A percentile compares a stretch with the other conserved stretches of the same genome.
Conservation (phyloP, 176 grass and related monocot species). For the Cenchrus purpureus region DNA sequence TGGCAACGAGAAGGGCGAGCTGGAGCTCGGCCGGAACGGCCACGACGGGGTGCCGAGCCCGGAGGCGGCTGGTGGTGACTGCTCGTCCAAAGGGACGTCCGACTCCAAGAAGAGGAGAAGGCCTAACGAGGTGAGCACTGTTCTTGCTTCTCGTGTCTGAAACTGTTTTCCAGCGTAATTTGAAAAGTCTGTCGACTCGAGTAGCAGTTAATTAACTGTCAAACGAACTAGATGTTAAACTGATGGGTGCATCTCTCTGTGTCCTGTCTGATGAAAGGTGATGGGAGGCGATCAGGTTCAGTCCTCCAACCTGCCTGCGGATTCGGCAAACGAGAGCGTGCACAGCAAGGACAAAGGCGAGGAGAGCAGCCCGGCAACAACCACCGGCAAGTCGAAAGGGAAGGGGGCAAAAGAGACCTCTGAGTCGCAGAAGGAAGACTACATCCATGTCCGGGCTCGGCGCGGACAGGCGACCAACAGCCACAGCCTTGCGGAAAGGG, state of each 20-base stretch:
- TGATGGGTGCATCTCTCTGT: neutral
- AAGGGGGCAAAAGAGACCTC: slow-evolving; percentile 63
- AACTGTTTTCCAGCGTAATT: slow-evolving; percentile 5
- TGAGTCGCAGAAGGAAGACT: slow-evolving; percentile 64
- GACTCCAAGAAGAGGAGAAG: slow-evolving; percentile 76
- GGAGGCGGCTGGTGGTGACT: slow-evolving; percentile 56
- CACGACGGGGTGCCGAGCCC: slow-evolving; percentile 51
- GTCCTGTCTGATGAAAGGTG: slow-evolving; percentile 39
- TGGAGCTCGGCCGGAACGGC: slow-evolving; percentile 48
- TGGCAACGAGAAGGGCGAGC: slow-evolving; percentile 49
- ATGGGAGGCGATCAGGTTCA: slow-evolving; percentile 62
- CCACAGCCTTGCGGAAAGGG: slow-evolving; percentile 93
- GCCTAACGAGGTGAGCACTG: slow-evolving; percentile 56
- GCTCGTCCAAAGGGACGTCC: slow-evolving; percentile 68
- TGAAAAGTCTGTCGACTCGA: neutral
- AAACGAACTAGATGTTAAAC: neutral
- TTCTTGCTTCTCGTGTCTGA: slow-evolving; percentile 12
- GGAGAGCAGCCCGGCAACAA: slow-evolving; percentile 56
- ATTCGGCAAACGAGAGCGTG: slow-evolving; percentile 55
- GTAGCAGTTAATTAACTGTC: neutral
- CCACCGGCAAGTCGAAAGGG: slow-evolving; percentile 59
- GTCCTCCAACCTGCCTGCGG: slow-evolving; percentile 50
- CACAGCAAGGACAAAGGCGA: slow-evolving; percentile 68
- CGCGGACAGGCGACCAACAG: slow-evolving; percentile 92
- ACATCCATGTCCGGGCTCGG: slow-evolving; percentile 86